Evolutionary conservation across 805 yeast species (phyloP).

Genomic region (Pichia membranifaciens): DNA sequence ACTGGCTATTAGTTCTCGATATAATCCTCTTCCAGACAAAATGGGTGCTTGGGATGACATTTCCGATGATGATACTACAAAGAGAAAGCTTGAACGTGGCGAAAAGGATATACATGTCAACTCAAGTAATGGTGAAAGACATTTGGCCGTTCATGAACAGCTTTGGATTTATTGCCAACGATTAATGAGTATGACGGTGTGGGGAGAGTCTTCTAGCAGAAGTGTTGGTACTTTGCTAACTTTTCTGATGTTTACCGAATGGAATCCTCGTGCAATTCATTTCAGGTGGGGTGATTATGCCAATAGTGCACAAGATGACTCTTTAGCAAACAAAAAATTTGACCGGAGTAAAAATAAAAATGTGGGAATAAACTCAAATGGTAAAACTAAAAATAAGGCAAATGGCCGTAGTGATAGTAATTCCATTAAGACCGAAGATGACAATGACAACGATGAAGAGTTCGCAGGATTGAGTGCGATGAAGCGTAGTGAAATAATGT

Average conservation of each 20-base stretch:
- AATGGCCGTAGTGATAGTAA: neutral
- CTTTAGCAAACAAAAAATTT: constrained; percentile 9
- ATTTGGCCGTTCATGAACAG: constrained; percentile 66
- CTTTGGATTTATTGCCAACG: constrained; percentile 82
- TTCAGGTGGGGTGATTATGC: constrained; percentile 86
- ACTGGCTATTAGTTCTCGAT: constrained; percentile 72
- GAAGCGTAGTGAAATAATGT: constrained; percentile 82
- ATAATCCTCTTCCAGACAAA: constrained; percentile 51
- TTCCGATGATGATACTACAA: constrained; percentile 5
- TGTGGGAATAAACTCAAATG: constrained; percentile 4
- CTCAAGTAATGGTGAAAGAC: constrained; percentile 20
- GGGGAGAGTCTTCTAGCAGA: constrained; percentile 90
- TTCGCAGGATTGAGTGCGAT: constrained; percentile 77
- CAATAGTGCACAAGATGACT: constrained; percentile 45
- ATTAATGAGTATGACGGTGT: constrained; percentile 76
- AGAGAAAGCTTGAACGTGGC: constrained; percentile 6
- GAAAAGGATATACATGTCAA: constrained; percentile 27
- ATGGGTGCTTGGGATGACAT: constrained; percentile 17
- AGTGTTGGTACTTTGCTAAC: constrained; percentile 84
- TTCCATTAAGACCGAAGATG: neutral
- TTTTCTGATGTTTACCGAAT: constrained; percentile 79
- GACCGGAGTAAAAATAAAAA: constrained; percentile 12
- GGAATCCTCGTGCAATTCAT: constrained; percentile 95
- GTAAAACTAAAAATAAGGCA: neutral
- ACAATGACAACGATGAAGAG: constrained; percentile 36